These are phyloP conservation scores for Botrytis tulipae DNA, from an alignment of 2,329 filamentous ascomycete genomes.

Conservation along the genomic window DNA sequence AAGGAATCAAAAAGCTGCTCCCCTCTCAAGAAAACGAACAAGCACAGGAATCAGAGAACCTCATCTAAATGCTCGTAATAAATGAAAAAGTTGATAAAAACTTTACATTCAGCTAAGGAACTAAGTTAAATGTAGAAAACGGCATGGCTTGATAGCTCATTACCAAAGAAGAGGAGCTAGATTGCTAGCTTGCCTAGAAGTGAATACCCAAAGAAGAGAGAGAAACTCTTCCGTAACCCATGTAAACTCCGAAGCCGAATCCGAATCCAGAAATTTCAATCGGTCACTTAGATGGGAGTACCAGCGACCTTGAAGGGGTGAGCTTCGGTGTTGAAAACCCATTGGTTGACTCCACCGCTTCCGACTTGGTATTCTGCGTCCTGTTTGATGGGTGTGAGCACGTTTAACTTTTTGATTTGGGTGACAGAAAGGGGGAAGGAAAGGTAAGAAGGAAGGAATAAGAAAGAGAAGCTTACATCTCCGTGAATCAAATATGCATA, in stretches of 20 bases:
- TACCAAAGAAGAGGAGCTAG: background rate
- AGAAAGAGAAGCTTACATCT: constrained; percentile 30
- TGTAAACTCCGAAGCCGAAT: background rate
- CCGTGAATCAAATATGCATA: constrained; percentile 68
- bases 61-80: background rate
- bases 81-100: background rate
- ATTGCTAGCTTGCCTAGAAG: background rate
- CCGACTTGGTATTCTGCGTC: constrained; percentile 53
- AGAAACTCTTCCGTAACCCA: background rate
- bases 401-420: background rate
- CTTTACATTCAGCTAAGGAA: background rate
- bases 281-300: constrained; percentile 27
- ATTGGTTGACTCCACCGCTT: constrained; percentile 50
- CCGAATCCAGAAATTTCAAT: background rate
- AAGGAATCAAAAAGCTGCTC: background rate
- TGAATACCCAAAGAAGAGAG: background rate
- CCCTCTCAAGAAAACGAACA: background rate
- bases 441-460: no score
- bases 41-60: background rate
- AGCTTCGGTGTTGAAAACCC: constrained; percentile 65
- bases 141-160: background rate
- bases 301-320: constrained; percentile 54
- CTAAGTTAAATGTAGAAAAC: background rate
- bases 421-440: background rate
- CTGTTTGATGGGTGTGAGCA: constrained; percentile 28